phyloP scores from a whole-genome alignment of 805 yeast genomes.

The Danielia oregonensis region DNA sequence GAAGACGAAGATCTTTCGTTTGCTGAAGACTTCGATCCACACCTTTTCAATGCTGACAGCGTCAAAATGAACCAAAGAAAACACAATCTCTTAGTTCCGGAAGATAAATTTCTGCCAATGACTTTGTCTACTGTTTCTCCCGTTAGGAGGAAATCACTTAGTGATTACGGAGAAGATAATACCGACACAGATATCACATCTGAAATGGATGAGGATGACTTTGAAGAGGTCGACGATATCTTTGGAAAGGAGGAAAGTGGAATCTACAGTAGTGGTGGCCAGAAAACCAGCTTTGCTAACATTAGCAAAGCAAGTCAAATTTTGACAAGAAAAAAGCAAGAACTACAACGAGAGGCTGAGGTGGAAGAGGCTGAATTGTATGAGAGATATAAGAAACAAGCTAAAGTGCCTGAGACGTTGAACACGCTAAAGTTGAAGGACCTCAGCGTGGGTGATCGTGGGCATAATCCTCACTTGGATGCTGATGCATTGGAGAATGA shows the following conservation, averaged over 20 bases:
- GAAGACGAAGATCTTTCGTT: slow-evolving; percentile 9
- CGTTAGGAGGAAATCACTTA: slow-evolving; percentile 22
- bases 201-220: slow-evolving; percentile 35
- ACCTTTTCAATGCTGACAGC: neutral
- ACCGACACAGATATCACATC: slow-evolving; percentile 35
- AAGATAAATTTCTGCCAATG: slow-evolving; percentile 10
- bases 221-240: slow-evolving; percentile 35
- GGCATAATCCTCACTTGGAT: slow-evolving; percentile 5
- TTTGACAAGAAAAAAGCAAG: slow-evolving; percentile 19
- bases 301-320: slow-evolving; percentile 21
- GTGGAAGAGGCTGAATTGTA: slow-evolving; percentile 30
- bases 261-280: slow-evolving; percentile 23
- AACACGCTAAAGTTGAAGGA: slow-evolving; percentile 30
- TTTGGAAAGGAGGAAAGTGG: slow-evolving; percentile 38
- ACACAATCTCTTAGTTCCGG: neutral
- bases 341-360: slow-evolving; percentile 30
- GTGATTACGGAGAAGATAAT: slow-evolving; percentile 40
- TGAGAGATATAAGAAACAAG: slow-evolving; percentile 11
- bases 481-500: slow-evolving; percentile 29
- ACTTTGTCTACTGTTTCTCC: slow-evolving; percentile 14
- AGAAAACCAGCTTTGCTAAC: slow-evolving; percentile 5
- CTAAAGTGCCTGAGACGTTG: slow-evolving; percentile 16
- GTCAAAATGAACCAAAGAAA: neutral
- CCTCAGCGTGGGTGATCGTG: slow-evolving; percentile 15
- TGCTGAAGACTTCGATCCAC: slow-evolving; percentile 8